Base-by-base conservation (phyloP, 179 eudicot genomes). In the Silene vulgaris region DNA sequence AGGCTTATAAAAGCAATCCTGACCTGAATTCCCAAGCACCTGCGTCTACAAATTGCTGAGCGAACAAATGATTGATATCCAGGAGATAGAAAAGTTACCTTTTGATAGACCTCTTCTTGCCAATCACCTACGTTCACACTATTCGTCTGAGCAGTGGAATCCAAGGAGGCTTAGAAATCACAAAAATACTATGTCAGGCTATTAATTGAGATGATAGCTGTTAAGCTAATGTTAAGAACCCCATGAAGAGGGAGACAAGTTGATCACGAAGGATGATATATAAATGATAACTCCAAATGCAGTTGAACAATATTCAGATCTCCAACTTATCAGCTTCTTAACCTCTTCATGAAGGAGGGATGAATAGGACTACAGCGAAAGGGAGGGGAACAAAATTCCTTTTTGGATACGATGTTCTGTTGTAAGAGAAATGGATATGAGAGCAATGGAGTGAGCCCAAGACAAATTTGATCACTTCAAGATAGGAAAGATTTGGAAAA, bases 91-190 rank as follows among this genome's bases (percentile, higher is more conserved):
- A 28, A 14, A 60, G 45, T 74, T 83, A 94, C 99, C 97, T 89
- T 95, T 77, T 95, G 97, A 77, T 84, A 92, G 72, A 87, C 80
- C 78, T 92, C 97, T 84, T 92, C 97, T 82, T 92, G 94, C 93
- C 94, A 90, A 76, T 92, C 92, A 57, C 90, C 94, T 57, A 80
- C 82, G 79, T 62, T 82, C 65, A 79, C 69, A 77, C 84, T 81
- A 71, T 87, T 87, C 5, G 93, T 89, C 82, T 90, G 92, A 73
- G 90, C 88, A 54, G 92, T 88, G 74, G 92, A 87, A 79, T 85
- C 88, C 75, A 85, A 79, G 48, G 88, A 85, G 75, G 79, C 88
- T 83, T 66, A 80, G 67, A 71, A 76, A 35, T 37, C 45, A 69
- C 8, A 30, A 72, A 52, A 71, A 52, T 12, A 73, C 14, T 74